A percentile compares a stretch with the other conserved stretches of the same genome.
Conservation (phyloP, 1,284 basidiomycete genomes). For the Sparassis latifolia region DNA sequence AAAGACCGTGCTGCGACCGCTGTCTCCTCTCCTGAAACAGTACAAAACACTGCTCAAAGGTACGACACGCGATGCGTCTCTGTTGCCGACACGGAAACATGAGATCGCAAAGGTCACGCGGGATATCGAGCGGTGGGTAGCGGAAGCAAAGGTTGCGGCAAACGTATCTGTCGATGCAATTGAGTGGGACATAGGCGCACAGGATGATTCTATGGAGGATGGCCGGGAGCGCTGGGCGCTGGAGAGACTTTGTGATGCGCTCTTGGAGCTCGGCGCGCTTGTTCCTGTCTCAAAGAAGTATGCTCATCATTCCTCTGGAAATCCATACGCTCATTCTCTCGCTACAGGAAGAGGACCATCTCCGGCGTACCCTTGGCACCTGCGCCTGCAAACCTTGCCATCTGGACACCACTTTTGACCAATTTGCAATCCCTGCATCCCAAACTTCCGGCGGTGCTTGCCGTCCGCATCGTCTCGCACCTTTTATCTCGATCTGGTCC, state of each 20-base stretch:
- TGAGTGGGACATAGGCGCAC: slow-evolving; percentile 40
- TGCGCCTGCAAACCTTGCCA: slow-evolving; percentile 42
- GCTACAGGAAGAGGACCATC: slow-evolving; percentile 52
- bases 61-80: slow-evolving; percentile 52
- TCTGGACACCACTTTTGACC: slow-evolving; percentile 70
- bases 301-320: slow-evolving; percentile 13
- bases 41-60: slow-evolving; percentile 67
- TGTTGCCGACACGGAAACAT: slow-evolving; percentile 43
- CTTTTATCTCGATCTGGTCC: slow-evolving; percentile 26
- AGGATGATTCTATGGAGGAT: slow-evolving; percentile 29
- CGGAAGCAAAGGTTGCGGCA: slow-evolving; percentile 57
- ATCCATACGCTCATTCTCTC: slow-evolving; percentile 5
- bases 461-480: slow-evolving; percentile 40
- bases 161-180: slow-evolving; percentile 20
- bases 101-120: slow-evolving; percentile 44
- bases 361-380: slow-evolving; percentile 42
- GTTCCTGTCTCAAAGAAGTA: slow-evolving; percentile 81
- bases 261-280: slow-evolving; percentile 58
- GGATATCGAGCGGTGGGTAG: slow-evolving; percentile 67
- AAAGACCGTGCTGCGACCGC: slow-evolving; percentile 34
- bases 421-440: slow-evolving; percentile 55
- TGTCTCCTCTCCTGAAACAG: slow-evolving; percentile 54
- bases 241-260: slow-evolving; percentile 57
- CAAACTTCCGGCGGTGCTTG: slow-evolving; percentile 46
- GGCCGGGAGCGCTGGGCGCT: slow-evolving; percentile 59